phyloP scores from a whole-genome alignment of 352 stramenopile species.

The Pythium graminicola region DNA sequence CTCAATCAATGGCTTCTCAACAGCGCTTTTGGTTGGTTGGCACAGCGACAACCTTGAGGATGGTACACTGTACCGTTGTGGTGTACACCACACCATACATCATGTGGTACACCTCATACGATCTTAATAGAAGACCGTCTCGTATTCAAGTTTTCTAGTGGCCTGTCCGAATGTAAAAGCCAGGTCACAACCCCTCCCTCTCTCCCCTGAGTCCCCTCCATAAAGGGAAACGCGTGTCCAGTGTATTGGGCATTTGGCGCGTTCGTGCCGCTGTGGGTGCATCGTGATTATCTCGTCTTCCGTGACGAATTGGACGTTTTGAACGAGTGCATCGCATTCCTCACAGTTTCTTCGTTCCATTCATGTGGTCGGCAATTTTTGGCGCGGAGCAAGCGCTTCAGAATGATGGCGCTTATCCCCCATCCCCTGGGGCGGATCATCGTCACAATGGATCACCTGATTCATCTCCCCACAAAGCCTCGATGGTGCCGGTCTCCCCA shows the following conservation, averaged over 20 bases:
- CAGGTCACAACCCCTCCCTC: constrained; percentile 1
- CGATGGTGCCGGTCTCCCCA: constrained; percentile 11
- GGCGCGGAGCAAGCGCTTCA: constrained; percentile 23
- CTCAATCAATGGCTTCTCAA: constrained; percentile 1
- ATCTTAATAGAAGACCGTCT: neutral
- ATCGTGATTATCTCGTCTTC: neutral
- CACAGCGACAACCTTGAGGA: neutral
- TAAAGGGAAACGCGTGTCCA: constrained; percentile 2
- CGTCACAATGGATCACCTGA: neutral
- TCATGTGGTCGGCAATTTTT: constrained; percentile 32
- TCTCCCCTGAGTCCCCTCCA: neutral
- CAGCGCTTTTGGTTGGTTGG: constrained; percentile 24
- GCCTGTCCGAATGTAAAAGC: constrained; percentile 2
- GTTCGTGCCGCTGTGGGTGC: too few species aligned
- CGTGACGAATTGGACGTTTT: neutral
- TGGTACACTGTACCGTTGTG: constrained; percentile 12
- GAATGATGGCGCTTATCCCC: constrained; percentile 2
- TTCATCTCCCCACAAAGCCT: constrained; percentile 2
- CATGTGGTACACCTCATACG: constrained; percentile 1
- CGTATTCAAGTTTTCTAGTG: neutral
- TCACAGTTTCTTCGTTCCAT: neutral
- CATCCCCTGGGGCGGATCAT: neutral
- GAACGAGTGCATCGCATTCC: neutral
- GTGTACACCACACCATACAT: neutral
- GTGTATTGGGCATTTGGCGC: too few species aligned